Percentiles rank a stretch among this genome's conserved stretches.
Evolutionary conservation across 2,329 filamentous ascomycete genomes (phyloP).

Genomic region (Ceratocystis smalleyi): DNA sequence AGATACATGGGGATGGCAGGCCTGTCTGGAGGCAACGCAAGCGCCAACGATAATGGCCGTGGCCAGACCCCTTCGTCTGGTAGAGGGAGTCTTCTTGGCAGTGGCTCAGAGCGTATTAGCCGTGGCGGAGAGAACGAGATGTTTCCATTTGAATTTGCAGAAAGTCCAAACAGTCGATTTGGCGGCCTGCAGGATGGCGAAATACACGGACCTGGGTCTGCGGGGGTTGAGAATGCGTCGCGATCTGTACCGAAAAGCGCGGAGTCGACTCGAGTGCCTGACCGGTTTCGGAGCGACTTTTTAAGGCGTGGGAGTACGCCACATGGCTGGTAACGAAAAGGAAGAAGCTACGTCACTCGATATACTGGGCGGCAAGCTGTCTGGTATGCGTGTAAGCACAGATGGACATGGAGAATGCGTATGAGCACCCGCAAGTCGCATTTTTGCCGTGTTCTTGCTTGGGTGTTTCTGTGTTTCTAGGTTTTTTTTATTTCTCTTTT

Average conservation of each 20-base stretch:
- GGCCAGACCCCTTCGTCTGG: slow-evolving; percentile 31
- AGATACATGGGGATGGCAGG: slow-evolving; percentile 32
- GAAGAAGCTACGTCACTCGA: too few relatives aligned
- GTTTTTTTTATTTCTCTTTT: background rate
- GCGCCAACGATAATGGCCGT: slow-evolving; percentile 22
- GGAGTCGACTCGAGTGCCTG: background rate
- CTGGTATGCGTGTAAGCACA: background rate
- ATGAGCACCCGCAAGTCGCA: too few relatives aligned
- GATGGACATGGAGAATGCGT: background rate
- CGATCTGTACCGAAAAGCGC: background rate
- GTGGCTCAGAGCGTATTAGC: slow-evolving; percentile 11
- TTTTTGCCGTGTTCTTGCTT: too few relatives aligned
- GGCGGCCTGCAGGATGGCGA: slow-evolving; percentile 43
- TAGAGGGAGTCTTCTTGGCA: slow-evolving; percentile 29
- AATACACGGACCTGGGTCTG: slow-evolving; percentile 22
- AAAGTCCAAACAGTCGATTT: slow-evolving; percentile 34
- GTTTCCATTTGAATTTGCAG: slow-evolving; percentile 13
- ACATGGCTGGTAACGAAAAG: background rate
- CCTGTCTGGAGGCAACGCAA: slow-evolving; percentile 8
- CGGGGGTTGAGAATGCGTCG: slow-evolving; percentile 23
- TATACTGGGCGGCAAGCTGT: background rate
- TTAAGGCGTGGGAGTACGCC: background rate
- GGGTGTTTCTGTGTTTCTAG: background rate
- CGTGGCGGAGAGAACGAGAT: slow-evolving; percentile 12
- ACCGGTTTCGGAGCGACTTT: background rate